Conservation (phyloP, 352 stramenopile species). For the Globisporangium rhizosaccharum region DNA sequence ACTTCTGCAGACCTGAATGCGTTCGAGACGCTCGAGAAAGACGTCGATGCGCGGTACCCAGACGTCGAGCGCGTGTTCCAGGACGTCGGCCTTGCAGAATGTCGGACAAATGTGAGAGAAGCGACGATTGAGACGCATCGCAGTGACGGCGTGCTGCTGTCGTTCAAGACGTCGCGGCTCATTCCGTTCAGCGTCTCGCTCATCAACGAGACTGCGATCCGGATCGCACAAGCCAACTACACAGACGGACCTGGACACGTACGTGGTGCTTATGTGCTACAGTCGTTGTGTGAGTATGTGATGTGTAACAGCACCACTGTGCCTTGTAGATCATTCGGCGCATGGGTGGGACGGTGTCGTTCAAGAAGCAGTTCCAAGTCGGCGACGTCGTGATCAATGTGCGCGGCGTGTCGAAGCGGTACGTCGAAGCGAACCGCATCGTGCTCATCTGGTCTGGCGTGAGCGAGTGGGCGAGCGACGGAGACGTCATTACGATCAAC, state of each 20-base stretch:
- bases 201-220: conserved; percentile 5
- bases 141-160: conserved; percentile 1
- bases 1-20: not conserved
- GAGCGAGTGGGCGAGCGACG: conserved; percentile 8
- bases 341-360: not conserved
- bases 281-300: not conserved
- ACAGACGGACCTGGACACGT: not conserved
- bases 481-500: conserved; percentile 6
- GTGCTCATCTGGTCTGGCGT: conserved; percentile 10
- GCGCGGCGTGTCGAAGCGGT: conserved; percentile 7
- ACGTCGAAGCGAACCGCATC: conserved; percentile 4
- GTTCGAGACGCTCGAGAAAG: not conserved
- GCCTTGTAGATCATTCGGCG: not conserved
- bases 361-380: conserved; percentile 9
- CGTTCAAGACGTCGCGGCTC: conserved; percentile 9
- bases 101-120: conserved; percentile 3
- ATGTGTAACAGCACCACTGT: not conserved
- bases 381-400: not conserved
- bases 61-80: conserved; percentile 10
- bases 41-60: conserved; percentile 6
- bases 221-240: not conserved
- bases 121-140: not conserved
- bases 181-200: conserved; percentile 7
- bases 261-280: not conserved
- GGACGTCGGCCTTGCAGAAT: not conserved